Base-by-base conservation (phyloP, 768 basidiomycete genomes). In the Tricholoma terreum region DNA sequence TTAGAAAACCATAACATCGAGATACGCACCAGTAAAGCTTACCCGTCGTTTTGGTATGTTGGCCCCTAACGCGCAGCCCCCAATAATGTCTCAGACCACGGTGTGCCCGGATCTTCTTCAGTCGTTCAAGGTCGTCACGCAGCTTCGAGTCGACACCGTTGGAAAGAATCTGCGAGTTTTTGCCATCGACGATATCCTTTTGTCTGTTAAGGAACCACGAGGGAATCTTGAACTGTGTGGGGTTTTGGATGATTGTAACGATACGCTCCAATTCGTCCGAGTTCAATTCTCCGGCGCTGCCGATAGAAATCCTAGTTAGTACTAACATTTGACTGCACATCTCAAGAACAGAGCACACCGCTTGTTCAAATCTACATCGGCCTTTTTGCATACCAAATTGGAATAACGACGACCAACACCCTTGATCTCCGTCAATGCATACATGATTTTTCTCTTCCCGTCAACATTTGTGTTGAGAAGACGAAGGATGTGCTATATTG, bases 151-250 rank as follows among this genome's bases (percentile, higher is more conserved):
- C 97, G 50, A 99, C 92, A 64, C 84, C 85, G 78, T 98, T 98
- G 58, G 97, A 97, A 55, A 99, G 80, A 55, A 97, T 89, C 78
- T 99, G 97, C 50, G 84, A 86, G 79, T 94, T 87, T 78, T 98
- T 98, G 73, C 97, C 97, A 64, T 98, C 97, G 61, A 92, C 85
- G 54, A 97, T 94, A 71, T 98, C 96, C 75, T 92, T 92, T 75
- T 98, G 97, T 77, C 97, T 92, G 85, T 98, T 99, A 74, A 98
- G 76, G 85, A 99, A 98, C 96, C 96, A 99, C 40, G 86, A 84
- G 15, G 97, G 97, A 73, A 99, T 97, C 83, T 99, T 99, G 88
- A 96, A 99, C 75, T 98, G 96, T 6, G 90, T 90, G 30, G 97
- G 97, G 79, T 95, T 98, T 80, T 98, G 97, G 74, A 99, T 96